Conservation (phyloP, 257 asterid genomes). For the Capsicum rhomboideum region DNA sequence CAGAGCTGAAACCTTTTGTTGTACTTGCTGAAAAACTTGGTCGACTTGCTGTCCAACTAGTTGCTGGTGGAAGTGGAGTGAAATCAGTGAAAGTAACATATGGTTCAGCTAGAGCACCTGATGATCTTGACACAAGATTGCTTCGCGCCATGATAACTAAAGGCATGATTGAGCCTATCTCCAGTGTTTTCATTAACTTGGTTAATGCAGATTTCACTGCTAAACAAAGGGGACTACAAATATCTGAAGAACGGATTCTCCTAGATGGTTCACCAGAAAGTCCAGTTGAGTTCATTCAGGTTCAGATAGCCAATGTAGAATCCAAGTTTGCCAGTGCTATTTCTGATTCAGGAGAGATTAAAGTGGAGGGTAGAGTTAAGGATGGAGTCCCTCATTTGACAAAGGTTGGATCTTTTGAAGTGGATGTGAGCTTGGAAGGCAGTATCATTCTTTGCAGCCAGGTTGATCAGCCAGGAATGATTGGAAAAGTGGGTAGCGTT, state of each 20-base stretch:
- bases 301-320: constrained; percentile 79
- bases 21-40: constrained; percentile 91
- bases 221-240: constrained; percentile 73
- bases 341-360: constrained; percentile 70
- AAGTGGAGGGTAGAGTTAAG: constrained; percentile 78
- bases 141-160: constrained; percentile 96
- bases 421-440: constrained; percentile 92
- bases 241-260: constrained; percentile 59
- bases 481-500: constrained; percentile 81
- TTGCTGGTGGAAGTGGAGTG: constrained; percentile 84
- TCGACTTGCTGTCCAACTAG: constrained; percentile 87
- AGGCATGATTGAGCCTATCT: constrained; percentile 91
- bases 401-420: constrained; percentile 80
- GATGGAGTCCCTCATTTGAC: constrained; percentile 86
- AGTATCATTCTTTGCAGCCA: constrained; percentile 86
- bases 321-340: constrained; percentile 86
- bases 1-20: constrained; percentile 82
- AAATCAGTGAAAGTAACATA: constrained; percentile 64
- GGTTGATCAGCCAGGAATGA: constrained; percentile 96
- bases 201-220: constrained; percentile 94
- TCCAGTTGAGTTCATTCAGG: constrained; percentile 70
- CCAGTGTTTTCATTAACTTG: constrained; percentile 59
- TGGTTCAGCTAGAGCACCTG: constrained; percentile 83
- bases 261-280: constrained; percentile 80
- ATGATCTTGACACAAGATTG: constrained; percentile 78